Conservation (phyloP, 352 stramenopile species). For the Peronospora tabacina region DNA sequence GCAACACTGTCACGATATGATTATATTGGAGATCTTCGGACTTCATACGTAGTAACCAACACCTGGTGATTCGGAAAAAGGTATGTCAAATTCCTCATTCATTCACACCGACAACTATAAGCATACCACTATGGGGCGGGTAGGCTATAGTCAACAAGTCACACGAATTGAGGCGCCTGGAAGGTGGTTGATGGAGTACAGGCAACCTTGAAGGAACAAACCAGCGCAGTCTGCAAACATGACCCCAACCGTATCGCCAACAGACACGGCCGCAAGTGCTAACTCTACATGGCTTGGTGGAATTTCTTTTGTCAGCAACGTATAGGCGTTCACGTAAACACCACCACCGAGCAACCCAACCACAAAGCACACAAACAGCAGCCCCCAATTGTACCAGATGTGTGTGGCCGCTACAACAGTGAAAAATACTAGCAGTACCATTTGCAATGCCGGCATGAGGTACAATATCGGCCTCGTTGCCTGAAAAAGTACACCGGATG, state of each 20-base stretch:
- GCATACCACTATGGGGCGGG: background rate
- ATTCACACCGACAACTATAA: background rate
- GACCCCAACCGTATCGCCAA: slow-evolving; percentile 86
- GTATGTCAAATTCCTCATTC: background rate
- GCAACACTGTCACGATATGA: too few species aligned
- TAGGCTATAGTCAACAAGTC: slow-evolving; percentile 30
- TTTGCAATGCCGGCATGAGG: slow-evolving; percentile 85
- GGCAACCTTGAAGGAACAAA: slow-evolving; percentile 87
- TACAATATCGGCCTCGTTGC: slow-evolving; percentile 72
- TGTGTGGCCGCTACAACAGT: slow-evolving; percentile 69
- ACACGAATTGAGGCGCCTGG: slow-evolving; percentile 54
- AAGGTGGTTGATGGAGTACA: slow-evolving; percentile 82
- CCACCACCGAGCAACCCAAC: slow-evolving; percentile 84
- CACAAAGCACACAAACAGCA: slow-evolving; percentile 78
- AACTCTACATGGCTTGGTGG: slow-evolving; percentile 70
- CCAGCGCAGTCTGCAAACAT: slow-evolving; percentile 84
- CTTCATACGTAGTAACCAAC: too few species aligned
- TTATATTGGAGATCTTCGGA: too few species aligned
- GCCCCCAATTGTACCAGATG: slow-evolving; percentile 80
- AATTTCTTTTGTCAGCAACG: slow-evolving; percentile 80
- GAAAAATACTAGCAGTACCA: slow-evolving; percentile 84
- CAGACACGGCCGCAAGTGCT: slow-evolving; percentile 79
- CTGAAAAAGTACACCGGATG: slow-evolving; percentile 78
- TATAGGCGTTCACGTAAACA: slow-evolving; percentile 91
- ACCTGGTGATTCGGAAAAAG: too few species aligned